Percentiles rank a stretch among this genome's conserved stretches.
Evolutionary conservation across 371 early-diverging fungal genomes (phyloP).

Genomic region (Catenaria anguillulae): DNA sequence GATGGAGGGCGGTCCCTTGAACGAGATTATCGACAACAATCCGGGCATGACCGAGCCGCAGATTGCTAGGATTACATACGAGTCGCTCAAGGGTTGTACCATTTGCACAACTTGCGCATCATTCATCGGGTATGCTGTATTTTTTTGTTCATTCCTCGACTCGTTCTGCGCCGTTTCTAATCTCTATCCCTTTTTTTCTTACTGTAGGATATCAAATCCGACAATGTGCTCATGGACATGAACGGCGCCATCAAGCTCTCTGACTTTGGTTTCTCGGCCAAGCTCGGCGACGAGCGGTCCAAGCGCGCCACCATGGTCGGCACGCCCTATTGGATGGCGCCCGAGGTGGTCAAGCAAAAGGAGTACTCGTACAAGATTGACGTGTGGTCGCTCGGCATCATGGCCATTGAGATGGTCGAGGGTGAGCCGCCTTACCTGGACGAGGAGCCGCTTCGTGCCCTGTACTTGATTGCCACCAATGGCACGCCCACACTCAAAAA

Average conservation of each 20-base stretch:
- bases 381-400: slow-evolving; percentile 87
- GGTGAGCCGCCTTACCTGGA: slow-evolving; percentile 94
- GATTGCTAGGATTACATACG: slow-evolving; percentile 76
- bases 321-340: slow-evolving; percentile 79
- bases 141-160: too few relatives aligned
- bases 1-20: slow-evolving; percentile 96
- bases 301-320: slow-evolving; percentile 95
- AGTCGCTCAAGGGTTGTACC: slow-evolving; percentile 74
- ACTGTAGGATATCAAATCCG: slow-evolving; percentile 97
- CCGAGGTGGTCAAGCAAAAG: slow-evolving; percentile 75
- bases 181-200: too few relatives aligned
- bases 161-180: too few relatives aligned
- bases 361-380: slow-evolving; percentile 82
- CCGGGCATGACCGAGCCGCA: slow-evolving; percentile 67
- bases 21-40: slow-evolving; percentile 90
- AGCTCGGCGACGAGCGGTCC: slow-evolving; percentile 61
- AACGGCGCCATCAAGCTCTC: slow-evolving; percentile 8
- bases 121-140: too few relatives aligned
- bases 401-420: slow-evolving; percentile 96
- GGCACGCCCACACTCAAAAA: slow-evolving; percentile 86
- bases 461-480: slow-evolving; percentile 84
- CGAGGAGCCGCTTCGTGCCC: slow-evolving; percentile 84
- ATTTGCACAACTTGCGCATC: slow-evolving; percentile 79
- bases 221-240: slow-evolving; percentile 34
- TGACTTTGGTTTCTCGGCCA: slow-evolving; percentile 94